A percentile compares a stretch with the other conserved stretches of the same genome.
phyloP scores from a whole-genome alignment of 2,329 filamentous ascomycete species.

The Rutstroemia sp. region DNA sequence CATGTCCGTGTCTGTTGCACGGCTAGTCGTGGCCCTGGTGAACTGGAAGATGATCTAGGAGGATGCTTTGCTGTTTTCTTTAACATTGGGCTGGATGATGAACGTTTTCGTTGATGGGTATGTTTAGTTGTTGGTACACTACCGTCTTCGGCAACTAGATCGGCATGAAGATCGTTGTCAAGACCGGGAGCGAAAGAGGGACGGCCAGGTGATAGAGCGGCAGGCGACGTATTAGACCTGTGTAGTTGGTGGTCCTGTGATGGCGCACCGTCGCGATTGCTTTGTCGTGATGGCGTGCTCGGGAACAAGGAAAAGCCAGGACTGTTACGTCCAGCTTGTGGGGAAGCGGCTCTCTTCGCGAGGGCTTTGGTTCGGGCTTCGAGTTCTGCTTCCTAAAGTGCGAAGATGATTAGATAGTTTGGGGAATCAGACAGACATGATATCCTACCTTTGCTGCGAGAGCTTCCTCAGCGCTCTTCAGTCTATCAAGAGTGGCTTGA shows the following conservation, averaged over 20 bases:
- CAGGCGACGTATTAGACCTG: slow-evolving; percentile 50
- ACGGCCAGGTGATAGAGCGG: slow-evolving; percentile 40
- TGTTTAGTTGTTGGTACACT: neutral
- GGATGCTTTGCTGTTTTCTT: neutral
- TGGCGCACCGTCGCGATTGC: slow-evolving; percentile 11
- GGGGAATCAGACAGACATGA: slow-evolving; percentile 8
- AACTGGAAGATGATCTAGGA: slow-evolving; percentile 1
- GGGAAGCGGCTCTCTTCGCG: slow-evolving; percentile 41
- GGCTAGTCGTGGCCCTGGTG: slow-evolving; percentile 1
- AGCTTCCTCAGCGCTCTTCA: slow-evolving; percentile 46
- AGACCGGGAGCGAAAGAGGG: slow-evolving; percentile 18
- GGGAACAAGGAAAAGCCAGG: slow-evolving; percentile 37
- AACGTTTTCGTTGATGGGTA: neutral
- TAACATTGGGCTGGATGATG: neutral
- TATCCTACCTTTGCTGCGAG: slow-evolving; percentile 30
- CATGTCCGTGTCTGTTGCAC: slow-evolving; percentile 10
- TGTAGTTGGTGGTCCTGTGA: slow-evolving; percentile 18
- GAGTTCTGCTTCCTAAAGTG: slow-evolving; percentile 32
- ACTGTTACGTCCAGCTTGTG: slow-evolving; percentile 36
- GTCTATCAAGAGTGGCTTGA: slow-evolving; percentile 50
- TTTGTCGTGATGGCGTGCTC: slow-evolving; percentile 19
- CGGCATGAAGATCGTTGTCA: slow-evolving; percentile 19
- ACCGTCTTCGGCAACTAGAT: slow-evolving; percentile 8
- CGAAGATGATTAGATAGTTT: slow-evolving; percentile 15
- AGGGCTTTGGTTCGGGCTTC: slow-evolving; percentile 18